Evolutionary conservation across 495 filamentous ascomycete genomes (phyloP), one percentile per base, ranked within the genome.

Genomic region (Tuber microsphaerosporum): DNA sequence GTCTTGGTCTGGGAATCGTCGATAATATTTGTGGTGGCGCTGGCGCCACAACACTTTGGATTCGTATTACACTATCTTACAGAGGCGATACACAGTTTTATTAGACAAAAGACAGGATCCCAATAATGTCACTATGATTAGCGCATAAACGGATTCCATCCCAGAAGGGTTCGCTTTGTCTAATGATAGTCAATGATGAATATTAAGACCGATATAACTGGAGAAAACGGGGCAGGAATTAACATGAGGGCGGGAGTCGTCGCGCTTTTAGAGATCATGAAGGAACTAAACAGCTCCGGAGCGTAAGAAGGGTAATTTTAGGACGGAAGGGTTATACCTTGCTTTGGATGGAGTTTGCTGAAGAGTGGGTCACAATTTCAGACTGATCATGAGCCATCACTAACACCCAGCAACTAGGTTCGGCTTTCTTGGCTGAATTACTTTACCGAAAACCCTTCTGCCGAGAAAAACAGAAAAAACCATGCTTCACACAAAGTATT

Each of bases 401-500:
- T 71, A 75, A 71, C 39, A 90, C 91, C 82, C 88, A 90, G 82
- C 86, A 85, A 22, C 26, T 14, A 76, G 75, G 79, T 78, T 75
- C 42, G 87, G 87, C 1, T 85, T 88, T n/a, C 84, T 90, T 37
- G 34, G 88, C 1, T 87, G 1, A 86, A 88, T 77, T 88, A 87
- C 82, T 89, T 88, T 75, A 87, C 88, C 68, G 82, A 83, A 37
- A 82, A 82, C 56, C 83, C 89, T 26, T 82, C 86, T 0, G 74
- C 82, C 12, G 84, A 86, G 17, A 88, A 89, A 78, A 88, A 87
- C 81, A 44, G 82, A 7, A 73, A 88, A 88, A 82, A 89, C 89
- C 74, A 85, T 86, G 5, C 83, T 89, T 17, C 91, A 91, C 77
- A 88, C 91, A 78, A 91, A 92, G 85, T 91, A 89, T 34, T 22